A percentile compares a stretch with the other conserved stretches of the same genome.
These are phyloP conservation scores for Boletellus emodensis DNA, from an alignment of 768 basidiomycete genomes.

Conservation along the genomic window DNA sequence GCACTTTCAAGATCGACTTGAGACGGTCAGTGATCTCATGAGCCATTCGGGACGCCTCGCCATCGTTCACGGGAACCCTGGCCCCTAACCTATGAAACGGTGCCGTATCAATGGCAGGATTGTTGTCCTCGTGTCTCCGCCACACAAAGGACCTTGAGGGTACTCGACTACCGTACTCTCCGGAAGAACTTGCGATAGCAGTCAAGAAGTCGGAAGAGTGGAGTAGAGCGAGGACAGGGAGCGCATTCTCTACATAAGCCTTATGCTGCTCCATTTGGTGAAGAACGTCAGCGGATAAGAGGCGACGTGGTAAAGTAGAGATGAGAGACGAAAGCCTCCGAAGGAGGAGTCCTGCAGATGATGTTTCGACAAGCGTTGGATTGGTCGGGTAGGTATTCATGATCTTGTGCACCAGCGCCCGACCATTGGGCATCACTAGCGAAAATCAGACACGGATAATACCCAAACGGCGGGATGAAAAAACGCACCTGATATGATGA, in stretches of 20 bases:
- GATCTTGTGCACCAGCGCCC: constrained; percentile 25
- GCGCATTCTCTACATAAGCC: constrained; percentile 21
- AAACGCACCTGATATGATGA: constrained; percentile 27
- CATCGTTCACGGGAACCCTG: constrained; percentile 22
- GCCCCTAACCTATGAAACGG: constrained; percentile 30
- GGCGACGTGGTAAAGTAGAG: constrained; percentile 18
- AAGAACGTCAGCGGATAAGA: constrained; percentile 9
- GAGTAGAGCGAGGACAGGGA: constrained; percentile 18
- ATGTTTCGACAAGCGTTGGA: constrained; percentile 18
- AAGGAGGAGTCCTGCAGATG: constrained; percentile 22
- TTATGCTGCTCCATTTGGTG: constrained; percentile 18
- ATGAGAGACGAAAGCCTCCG: constrained; percentile 23
- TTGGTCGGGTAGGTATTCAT: constrained; percentile 31
- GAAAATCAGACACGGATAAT: neutral
- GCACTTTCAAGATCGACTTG: constrained; percentile 29
- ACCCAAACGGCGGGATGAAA: neutral
- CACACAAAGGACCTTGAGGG: constrained; percentile 8
- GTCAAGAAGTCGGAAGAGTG: constrained; percentile 10
- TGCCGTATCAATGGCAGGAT: constrained; percentile 19
- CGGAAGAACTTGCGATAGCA: neutral
- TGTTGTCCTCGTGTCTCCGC: constrained; percentile 12
- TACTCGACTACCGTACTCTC: constrained; percentile 1
- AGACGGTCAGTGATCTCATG: constrained; percentile 22
- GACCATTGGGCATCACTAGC: constrained; percentile 14
- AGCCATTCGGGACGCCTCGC: constrained; percentile 15